Evolutionary conservation across 768 basidiomycete genomes (phyloP).

Genomic region (Tricholoma bakamatsutake): DNA sequence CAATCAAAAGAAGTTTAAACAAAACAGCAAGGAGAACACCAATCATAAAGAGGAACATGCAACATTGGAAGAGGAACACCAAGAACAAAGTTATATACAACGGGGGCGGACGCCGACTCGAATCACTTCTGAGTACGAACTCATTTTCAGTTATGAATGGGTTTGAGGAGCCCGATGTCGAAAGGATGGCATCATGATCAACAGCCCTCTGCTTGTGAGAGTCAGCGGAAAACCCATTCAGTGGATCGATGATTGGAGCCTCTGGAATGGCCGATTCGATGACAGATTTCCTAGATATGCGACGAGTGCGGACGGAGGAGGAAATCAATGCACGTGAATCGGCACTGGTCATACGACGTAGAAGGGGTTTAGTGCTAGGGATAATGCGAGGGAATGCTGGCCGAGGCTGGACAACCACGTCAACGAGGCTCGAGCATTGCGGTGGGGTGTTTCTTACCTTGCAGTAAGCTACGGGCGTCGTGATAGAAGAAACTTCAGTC

Average conservation of each 20-base stretch:
- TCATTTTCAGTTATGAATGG: background rate
- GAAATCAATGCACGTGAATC: conserved; percentile 8
- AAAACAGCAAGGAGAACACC: background rate
- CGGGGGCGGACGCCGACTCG: background rate
- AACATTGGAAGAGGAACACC: conserved; percentile 4
- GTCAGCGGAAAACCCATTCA: background rate
- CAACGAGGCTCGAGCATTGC: background rate
- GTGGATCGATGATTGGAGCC: background rate
- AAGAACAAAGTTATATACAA: background rate
- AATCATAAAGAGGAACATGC: conserved; percentile 2
- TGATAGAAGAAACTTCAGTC: background rate
- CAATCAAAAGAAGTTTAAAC: background rate
- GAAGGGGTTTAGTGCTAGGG: conserved; percentile 6
- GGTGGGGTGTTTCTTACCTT: background rate
- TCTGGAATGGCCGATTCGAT: background rate
- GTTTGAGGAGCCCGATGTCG: background rate
- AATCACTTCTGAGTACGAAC: background rate
- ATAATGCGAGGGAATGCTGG: conserved; percentile 7
- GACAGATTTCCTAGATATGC: background rate
- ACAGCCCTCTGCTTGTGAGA: background rate
- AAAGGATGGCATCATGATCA: background rate
- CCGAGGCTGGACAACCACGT: background rate
- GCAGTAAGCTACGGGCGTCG: background rate
- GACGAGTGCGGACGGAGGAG: conserved; percentile 2
- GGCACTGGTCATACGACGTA: conserved; percentile 12